phyloP scores from a whole-genome alignment of 139 green algal species.

The Tetradesmus lagerheimii region DNA sequence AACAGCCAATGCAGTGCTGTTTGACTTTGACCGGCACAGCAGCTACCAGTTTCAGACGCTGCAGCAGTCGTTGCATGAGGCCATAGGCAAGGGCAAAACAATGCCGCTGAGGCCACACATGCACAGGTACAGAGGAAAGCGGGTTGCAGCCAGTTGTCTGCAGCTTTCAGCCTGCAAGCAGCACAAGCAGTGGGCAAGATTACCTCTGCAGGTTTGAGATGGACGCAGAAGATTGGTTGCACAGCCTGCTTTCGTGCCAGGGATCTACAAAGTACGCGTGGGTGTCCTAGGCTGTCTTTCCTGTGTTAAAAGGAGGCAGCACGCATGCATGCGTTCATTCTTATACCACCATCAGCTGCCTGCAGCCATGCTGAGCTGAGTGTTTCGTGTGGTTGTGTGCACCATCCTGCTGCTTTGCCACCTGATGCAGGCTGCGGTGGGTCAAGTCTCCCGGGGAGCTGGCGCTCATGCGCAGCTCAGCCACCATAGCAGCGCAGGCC shows the following conservation, averaged over 20 bases:
- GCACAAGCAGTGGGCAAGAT: not conserved
- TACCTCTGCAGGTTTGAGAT: too few species aligned
- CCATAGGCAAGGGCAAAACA: slow-evolving; percentile 47
- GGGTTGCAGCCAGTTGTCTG: not conserved
- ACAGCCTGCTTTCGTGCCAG: too few species aligned
- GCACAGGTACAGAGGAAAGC: slow-evolving; percentile 43
- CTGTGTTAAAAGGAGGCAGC: too few species aligned
- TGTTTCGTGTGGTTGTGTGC: not conserved
- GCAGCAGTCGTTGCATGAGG: slow-evolving; percentile 15
- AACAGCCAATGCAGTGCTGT: slow-evolving; percentile 15
- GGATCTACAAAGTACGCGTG: too few species aligned
- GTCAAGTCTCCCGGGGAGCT: slow-evolving; percentile 80
- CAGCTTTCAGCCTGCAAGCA: not conserved
- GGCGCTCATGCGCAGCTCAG: slow-evolving; percentile 71
- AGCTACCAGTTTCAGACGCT: slow-evolving; percentile 30
- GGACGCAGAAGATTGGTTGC: too few species aligned
- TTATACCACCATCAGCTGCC: too few species aligned
- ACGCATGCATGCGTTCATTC: too few species aligned
- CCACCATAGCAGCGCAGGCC: slow-evolving; percentile 58
- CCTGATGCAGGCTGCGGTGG: slow-evolving; percentile 61
- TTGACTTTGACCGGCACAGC: slow-evolving; percentile 47
- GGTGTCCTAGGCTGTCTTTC: too few species aligned
- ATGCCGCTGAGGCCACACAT: slow-evolving; percentile 63
- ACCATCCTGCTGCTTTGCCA: not conserved
- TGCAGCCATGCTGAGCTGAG: too few species aligned